Base-by-base conservation (phyloP, 2,329 filamentous ascomycete species). In the Stachybotrys elegans region DNA sequence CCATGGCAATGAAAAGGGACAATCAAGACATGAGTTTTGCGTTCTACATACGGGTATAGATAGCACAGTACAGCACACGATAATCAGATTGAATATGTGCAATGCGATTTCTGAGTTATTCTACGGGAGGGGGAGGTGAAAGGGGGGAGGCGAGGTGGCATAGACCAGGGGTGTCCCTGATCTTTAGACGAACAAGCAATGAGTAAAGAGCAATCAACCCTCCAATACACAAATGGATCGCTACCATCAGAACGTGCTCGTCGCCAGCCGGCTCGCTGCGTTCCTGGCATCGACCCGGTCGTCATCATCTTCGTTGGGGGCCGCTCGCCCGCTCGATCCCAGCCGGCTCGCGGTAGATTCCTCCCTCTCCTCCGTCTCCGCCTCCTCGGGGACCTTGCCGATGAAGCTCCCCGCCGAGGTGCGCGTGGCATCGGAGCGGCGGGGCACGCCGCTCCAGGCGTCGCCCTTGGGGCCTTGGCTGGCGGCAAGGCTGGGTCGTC, bases 401-500 rank as follows among this genome's bases (percentile, higher is more conserved):
- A 83, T 78, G 51, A 87, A 78, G 59, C 81, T 86, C 39, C 85
- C 83, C 44, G 86, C 89, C 51, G 91, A 76, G 60, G 84, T 91
- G 55, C 90, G 78, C 44, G 89, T 68, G n/a, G 83, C 84, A 55
- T 95, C 88, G 22, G 84, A 82, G 44, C 88, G 79, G 49, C 93
- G 79, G 27, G 91, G 88, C 22, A 96, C 90, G 46, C 93, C 93
- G 57, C 89, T 95, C 93, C 93, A 98, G 14, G 93, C 86, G 65
- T 98, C 93, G n/a, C 93, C 93, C 70, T 95, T 95, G 40, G 93
- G 92, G 0, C 93, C 93, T 67, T 98, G 93, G 57, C 87, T 93
- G 38, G 88, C 87, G 14, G 88, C 87, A 52, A 96, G 68, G 64
- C 82, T 92, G 21, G 84, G 69, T 48, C 92, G 82, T 43, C 93